A percentile compares a stretch with the other conserved stretches of the same genome.
These are phyloP conservation scores for Colletotrichum cuscutae DNA, from an alignment of 2,329 filamentous ascomycete species.

Conservation along the genomic window DNA sequence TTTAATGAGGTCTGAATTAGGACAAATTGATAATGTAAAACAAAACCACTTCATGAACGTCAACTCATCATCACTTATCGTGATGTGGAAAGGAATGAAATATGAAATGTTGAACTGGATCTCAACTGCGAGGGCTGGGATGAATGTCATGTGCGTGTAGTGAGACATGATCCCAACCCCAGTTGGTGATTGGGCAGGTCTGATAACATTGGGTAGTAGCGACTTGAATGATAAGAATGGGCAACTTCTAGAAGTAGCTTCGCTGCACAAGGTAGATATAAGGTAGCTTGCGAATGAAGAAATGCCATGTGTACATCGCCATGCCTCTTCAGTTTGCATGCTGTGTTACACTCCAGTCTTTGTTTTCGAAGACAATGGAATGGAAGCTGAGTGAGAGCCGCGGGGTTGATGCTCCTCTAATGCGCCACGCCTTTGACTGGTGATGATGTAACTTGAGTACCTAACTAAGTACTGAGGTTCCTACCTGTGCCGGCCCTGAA, in stretches of 20 bases:
- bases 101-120: neutral
- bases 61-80: fast-evolving
- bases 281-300: too few relatives aligned
- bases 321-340: too few relatives aligned
- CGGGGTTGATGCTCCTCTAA: neutral
- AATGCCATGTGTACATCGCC: too few relatives aligned
- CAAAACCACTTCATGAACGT: neutral
- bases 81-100: neutral
- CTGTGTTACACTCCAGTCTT: too few relatives aligned
- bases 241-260: neutral
- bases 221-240: too few relatives aligned
- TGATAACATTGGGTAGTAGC: neutral
- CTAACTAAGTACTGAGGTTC: too few relatives aligned
- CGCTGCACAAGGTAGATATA: too few relatives aligned
- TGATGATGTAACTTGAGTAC: neutral
- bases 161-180: neutral
- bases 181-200: neutral
- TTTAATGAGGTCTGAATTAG: neutral
- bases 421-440: neutral
- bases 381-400: neutral
- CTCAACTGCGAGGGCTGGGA: neutral
- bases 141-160: neutral
- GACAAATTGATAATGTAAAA: neutral
- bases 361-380: too few relatives aligned
- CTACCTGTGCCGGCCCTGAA: neutral